Base-by-base conservation (phyloP, 148 eudicot genomes). In the Euryodendron excelsum region DNA sequence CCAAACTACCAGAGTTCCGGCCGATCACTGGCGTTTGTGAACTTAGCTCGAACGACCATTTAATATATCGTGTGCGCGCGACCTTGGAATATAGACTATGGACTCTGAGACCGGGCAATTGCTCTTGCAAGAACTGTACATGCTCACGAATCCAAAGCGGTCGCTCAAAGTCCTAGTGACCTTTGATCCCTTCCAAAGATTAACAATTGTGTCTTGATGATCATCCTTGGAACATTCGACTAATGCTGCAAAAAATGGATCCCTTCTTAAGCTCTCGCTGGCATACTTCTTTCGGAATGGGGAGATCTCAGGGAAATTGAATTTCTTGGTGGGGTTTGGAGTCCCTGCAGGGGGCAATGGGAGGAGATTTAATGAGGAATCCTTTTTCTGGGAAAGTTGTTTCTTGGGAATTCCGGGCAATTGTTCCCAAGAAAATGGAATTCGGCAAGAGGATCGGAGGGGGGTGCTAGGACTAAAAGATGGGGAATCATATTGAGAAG, bases 341-440 rank as follows among this genome's bases (percentile, higher is more conserved):
- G 67, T 66, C 1, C 73, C 85, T 12, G 92, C 82, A 0, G 97
- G 97, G 30, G 97, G 97, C 58, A 87, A 47, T 1, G 97, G 97
- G 81, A 92, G 87, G 66, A 77, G 80, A 63, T 27, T 81, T 1
- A 27, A 41, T 1, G 86, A 78, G 7, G 76, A 44, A 14, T 83
- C 84, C n/a, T 47, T 53, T 25, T 81, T 85, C 44, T 73, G 80
- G 13, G 81, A 30, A 25, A 41, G 72, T 31, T 86, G 84, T 15
- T 66, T 81, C 67, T 90, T 92, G 2, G 97, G 92, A 37, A 90
- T 92, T 65, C 97, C 97, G 15, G 97, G 97, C 50, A 85, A 71
- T 77, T 88, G 30, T 82, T 92, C 97, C 97, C 97, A 92, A 1
- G 94, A 88, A 53, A 92, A 92, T 18, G 97, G 97, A n/a, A 89